These are phyloP conservation scores for Penicillium decumbens DNA, from an alignment of 2,329 filamentous ascomycete species.

Conservation along the genomic window DNA sequence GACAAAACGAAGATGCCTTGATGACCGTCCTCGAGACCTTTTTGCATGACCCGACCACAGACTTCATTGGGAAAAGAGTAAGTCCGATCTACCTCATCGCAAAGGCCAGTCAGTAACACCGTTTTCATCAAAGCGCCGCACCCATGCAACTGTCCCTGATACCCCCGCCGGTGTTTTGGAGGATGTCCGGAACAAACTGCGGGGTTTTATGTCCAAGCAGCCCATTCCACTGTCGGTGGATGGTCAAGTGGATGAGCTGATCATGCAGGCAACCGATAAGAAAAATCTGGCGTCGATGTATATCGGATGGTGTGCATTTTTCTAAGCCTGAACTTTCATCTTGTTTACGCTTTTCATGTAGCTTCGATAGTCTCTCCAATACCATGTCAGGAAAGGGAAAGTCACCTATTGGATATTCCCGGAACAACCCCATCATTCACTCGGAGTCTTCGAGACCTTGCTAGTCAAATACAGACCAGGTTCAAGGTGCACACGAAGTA, in stretches of 20 bases:
- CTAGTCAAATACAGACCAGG: background rate
- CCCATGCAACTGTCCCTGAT: slow-evolving; percentile 53
- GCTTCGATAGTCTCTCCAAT: background rate
- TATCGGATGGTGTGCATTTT: slow-evolving; percentile 82
- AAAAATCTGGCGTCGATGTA: slow-evolving; percentile 88
- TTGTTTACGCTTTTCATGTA: background rate
- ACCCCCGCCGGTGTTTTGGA: slow-evolving; percentile 79
- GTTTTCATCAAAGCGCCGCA: slow-evolving; percentile 43
- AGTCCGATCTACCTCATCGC: slow-evolving; percentile 1
- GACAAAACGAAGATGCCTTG: slow-evolving; percentile 89
- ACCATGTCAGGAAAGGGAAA: background rate
- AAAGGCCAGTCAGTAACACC: background rate
- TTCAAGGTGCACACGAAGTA: background rate
- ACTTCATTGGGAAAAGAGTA: slow-evolving; percentile 73
- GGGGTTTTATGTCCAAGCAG: slow-evolving; percentile 76
- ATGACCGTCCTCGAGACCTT: slow-evolving; percentile 98
- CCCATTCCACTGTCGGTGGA: slow-evolving; percentile 91
- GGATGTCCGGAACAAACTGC: slow-evolving; percentile 80
- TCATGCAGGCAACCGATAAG: slow-evolving; percentile 76
- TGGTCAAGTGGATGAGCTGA: slow-evolving; percentile 93
- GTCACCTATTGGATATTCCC: background rate
- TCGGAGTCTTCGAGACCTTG: background rate
- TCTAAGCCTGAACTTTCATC: slow-evolving; percentile 39
- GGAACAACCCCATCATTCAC: background rate
- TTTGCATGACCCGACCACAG: slow-evolving; percentile 91